These are phyloP conservation scores for Coriaria nepalensis DNA, from an alignment of 306 rosid species.

Conservation along the genomic window DNA sequence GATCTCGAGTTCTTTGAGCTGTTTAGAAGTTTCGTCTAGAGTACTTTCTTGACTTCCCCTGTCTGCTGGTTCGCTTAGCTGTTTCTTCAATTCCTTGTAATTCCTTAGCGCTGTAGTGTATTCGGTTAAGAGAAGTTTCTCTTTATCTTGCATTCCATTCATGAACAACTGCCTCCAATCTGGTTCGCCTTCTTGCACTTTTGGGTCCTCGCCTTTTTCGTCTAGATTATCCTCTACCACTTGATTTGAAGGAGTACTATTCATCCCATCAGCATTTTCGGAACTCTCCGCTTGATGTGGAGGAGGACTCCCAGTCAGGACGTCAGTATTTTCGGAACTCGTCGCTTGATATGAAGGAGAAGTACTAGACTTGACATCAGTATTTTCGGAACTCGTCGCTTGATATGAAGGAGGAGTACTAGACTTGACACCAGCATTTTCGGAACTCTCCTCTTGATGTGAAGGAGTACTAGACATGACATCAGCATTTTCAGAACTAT, in stretches of 20 bases:
- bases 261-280: background rate
- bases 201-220: conserved; percentile 17
- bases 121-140: conserved; percentile 49
- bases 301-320: background rate
- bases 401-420: too few relatives aligned
- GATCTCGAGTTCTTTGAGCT: conserved; percentile 49
- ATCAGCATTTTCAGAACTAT: conserved; percentile 16
- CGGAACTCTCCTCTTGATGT: conserved; percentile 20
- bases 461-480: conserved; percentile 8
- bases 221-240: conserved; percentile 4
- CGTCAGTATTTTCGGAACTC: too few relatives aligned
- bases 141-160: conserved; percentile 59
- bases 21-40: conserved; percentile 29
- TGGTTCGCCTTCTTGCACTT: conserved; percentile 46
- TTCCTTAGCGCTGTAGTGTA: conserved; percentile 71
- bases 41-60: conserved; percentile 29
- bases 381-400: too few relatives aligned
- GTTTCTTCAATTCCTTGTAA: conserved; percentile 75
- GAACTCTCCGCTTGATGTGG: background rate
- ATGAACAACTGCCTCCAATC: conserved; percentile 61
- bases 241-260: conserved; percentile 2
- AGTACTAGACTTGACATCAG: too few relatives aligned
- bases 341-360: too few relatives aligned
- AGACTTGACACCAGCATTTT: background rate
- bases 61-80: conserved; percentile 47